Percentiles rank a stretch among this genome's conserved stretches.
Conservation (phyloP, 345 rosid genomes). For the Brassica carinata region DNA sequence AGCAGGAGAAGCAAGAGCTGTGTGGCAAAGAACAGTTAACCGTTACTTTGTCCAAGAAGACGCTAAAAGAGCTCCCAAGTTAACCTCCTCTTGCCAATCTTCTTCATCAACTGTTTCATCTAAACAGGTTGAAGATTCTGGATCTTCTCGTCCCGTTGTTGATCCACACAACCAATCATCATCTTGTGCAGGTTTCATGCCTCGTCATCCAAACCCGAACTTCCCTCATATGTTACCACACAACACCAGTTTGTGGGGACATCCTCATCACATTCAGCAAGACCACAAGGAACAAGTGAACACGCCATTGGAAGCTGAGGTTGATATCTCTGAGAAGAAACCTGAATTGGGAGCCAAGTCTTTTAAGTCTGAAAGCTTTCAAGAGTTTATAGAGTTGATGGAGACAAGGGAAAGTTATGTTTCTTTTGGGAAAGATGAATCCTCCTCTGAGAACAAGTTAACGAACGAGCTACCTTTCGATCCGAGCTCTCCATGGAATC, state of each 20-base stretch:
- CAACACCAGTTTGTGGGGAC: slow-evolving; percentile 68
- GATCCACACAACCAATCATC: slow-evolving; percentile 47
- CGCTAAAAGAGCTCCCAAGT: slow-evolving; percentile 93
- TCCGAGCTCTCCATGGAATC: slow-evolving; percentile 64
- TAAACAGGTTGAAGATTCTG: slow-evolving; percentile 60
- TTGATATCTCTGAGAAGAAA: slow-evolving; percentile 42
- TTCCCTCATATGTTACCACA: slow-evolving; percentile 52
- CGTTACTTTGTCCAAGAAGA: slow-evolving; percentile 98
- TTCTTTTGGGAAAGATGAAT: slow-evolving; percentile 39
- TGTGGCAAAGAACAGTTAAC: slow-evolving; percentile 88
- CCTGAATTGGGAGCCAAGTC: slow-evolving; percentile 18
- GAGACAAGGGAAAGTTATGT: slow-evolving; percentile 47
- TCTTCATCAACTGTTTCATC: slow-evolving; percentile 50
- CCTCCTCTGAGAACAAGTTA: slow-evolving; percentile 37
- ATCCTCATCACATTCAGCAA: slow-evolving; percentile 46
- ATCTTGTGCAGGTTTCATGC: slow-evolving; percentile 52
- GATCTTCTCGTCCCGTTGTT: slow-evolving; percentile 46
- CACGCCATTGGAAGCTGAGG: slow-evolving; percentile 52
- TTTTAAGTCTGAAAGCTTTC: slow-evolving; percentile 33
- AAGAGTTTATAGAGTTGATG: slow-evolving; percentile 48
- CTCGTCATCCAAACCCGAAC: slow-evolving; percentile 53
- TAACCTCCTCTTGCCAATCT: slow-evolving; percentile 87
- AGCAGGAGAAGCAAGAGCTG: slow-evolving; percentile 88
- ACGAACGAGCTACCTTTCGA: slow-evolving; percentile 43
- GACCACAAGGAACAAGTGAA: slow-evolving; percentile 45